phyloP scores from a whole-genome alignment of 108 stramenopile genomes.

The Discostella pseudostelligera region DNA sequence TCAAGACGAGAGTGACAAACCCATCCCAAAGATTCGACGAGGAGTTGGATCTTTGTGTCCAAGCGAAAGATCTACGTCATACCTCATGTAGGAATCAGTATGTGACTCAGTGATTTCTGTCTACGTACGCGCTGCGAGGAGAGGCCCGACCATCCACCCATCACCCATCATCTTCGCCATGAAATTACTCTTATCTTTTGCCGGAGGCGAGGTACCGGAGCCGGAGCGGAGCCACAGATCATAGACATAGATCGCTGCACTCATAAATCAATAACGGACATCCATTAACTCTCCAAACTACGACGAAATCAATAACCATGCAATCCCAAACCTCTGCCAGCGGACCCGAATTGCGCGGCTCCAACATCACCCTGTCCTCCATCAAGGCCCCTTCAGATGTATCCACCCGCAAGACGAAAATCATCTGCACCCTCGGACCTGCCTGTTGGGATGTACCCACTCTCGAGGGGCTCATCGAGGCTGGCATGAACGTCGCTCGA shows the following conservation, averaged over 20 bases:
- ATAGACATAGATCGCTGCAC: too few relatives aligned
- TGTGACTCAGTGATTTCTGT: too few relatives aligned
- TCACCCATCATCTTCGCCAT: too few relatives aligned
- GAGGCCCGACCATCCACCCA: too few relatives aligned
- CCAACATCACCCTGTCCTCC: conserved; percentile 53
- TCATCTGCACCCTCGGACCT: conserved; percentile 89
- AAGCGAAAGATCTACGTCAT: too few relatives aligned
- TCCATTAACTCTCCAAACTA: background rate
- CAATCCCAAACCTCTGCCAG: conserved; percentile 57
- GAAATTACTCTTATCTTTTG: too few relatives aligned
- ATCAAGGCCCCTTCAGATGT: conserved; percentile 49
- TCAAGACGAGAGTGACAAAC: background rate
- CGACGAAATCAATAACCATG: conserved; percentile 12
- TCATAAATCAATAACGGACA: background rate
- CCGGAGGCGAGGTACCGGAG: too few relatives aligned
- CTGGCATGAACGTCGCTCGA: conserved; percentile 90
- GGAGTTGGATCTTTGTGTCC: too few relatives aligned
- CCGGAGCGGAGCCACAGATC: too few relatives aligned
- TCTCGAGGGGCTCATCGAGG: conserved; percentile 80
- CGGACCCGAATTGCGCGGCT: conserved; percentile 61
- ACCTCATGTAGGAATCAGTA: too few relatives aligned
- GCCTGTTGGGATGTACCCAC: conserved; percentile 83
- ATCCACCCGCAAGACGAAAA: conserved; percentile 72
- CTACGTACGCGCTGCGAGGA: too few relatives aligned
- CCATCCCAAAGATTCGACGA: too few relatives aligned